These are phyloP conservation scores for Sequoiadendron giganteum DNA, from an alignment of 75 land plant genomes.

Conservation along the genomic window DNA sequence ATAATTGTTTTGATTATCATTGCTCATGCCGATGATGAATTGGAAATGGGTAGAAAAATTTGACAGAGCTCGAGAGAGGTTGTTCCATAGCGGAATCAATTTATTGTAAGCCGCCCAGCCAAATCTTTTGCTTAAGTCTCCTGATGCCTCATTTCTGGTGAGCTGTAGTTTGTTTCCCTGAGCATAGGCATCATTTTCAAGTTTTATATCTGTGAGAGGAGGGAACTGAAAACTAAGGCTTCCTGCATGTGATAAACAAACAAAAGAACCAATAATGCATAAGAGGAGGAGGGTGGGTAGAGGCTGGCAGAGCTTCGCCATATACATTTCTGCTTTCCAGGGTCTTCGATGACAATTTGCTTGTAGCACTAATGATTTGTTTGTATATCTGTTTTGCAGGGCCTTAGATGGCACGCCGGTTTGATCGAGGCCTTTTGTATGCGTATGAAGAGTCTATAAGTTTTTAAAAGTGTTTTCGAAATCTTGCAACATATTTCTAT, in stretches of 20 bases:
- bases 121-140: not conserved
- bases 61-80: not conserved
- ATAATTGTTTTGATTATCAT: constrained; percentile 28
- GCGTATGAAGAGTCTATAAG: no score
- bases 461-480: no score
- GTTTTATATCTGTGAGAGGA: not conserved
- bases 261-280: no score
- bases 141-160: not conserved
- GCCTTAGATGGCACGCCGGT: no score
- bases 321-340: no score
- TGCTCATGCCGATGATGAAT: not conserved
- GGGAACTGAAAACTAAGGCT: not conserved
- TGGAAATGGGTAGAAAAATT: not conserved
- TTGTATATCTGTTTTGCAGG: no score
- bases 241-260: not conserved
- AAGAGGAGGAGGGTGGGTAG: not conserved
- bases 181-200: not conserved
- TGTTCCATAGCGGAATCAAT: not conserved
- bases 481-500: no score
- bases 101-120: not conserved
- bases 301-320: not conserved
- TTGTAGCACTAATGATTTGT: no score
- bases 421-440: no score
- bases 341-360: no score
- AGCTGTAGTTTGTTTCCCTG: not conserved